phyloP scores from a whole-genome alignment of 192 early-diverging fungal species.

The Dimargaris cristalligena region DNA sequence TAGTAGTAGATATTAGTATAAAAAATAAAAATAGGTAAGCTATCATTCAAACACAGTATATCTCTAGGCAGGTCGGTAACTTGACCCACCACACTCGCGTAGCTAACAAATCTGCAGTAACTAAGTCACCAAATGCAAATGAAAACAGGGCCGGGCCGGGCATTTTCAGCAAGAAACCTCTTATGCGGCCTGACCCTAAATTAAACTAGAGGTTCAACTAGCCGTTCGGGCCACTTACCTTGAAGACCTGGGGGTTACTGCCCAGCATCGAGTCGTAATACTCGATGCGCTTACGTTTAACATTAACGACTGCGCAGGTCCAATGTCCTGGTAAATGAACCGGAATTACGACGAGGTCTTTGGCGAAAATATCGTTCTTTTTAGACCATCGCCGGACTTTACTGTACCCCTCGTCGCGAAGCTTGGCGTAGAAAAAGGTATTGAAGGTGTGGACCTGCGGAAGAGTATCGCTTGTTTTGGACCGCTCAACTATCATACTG shows the following conservation, averaged over 20 bases:
- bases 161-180: too few species aligned
- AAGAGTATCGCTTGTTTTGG: constrained; percentile 22
- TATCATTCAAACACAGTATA: too few species aligned
- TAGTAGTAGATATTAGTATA: too few species aligned
- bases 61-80: too few species aligned
- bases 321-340: constrained; percentile 69
- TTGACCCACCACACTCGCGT: too few species aligned
- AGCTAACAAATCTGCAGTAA: too few species aligned
- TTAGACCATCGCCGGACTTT: constrained; percentile 70
- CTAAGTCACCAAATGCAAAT: too few species aligned
- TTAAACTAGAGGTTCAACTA: too few species aligned
- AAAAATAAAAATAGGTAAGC: too few species aligned
- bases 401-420: constrained; percentile 50
- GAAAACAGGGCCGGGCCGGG: too few species aligned
- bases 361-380: constrained; percentile 42
- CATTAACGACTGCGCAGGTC: constrained; percentile 47
- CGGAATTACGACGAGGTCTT: constrained; percentile 67
- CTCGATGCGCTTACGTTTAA: constrained; percentile 38
- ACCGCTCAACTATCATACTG: constrained; percentile 51
- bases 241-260: constrained; percentile 32
- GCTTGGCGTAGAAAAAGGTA: constrained; percentile 72
- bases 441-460: constrained; percentile 76
- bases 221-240: too few species aligned
- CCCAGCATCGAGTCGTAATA: constrained; percentile 76
- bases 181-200: too few species aligned